Percentiles rank a stretch among this genome's conserved stretches.
Evolutionary conservation across 1,284 basidiomycete species (phyloP).

Genomic region (Pisolithus thermaeus): DNA sequence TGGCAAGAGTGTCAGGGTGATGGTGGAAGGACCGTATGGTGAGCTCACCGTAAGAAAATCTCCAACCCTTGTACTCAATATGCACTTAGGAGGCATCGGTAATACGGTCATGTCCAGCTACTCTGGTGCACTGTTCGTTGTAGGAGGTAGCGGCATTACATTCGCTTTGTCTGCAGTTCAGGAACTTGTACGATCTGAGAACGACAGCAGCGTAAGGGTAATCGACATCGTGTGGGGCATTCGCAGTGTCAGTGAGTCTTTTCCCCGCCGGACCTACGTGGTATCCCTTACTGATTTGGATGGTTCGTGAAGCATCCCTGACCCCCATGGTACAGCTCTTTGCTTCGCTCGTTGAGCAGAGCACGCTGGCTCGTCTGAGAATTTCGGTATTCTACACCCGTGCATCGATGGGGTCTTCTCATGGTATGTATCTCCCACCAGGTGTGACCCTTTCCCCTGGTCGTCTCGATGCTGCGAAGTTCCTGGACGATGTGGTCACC

Average conservation of each 20-base stretch:
- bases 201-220: constrained; percentile 48
- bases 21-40: constrained; percentile 77
- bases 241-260: constrained; percentile 45
- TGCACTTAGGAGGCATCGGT: constrained; percentile 29
- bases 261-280: neutral
- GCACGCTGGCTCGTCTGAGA: constrained; percentile 38
- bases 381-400: constrained; percentile 65
- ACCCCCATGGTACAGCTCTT: constrained; percentile 51
- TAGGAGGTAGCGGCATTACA: constrained; percentile 70
- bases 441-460: constrained; percentile 45
- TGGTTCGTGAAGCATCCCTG: constrained; percentile 37
- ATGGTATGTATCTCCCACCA: constrained; percentile 35
- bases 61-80: neutral
- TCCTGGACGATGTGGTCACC: constrained; percentile 43
- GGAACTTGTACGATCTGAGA: constrained; percentile 49
- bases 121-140: constrained; percentile 62
- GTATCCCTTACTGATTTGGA: neutral
- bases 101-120: constrained; percentile 55
- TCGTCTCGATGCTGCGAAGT: constrained; percentile 41
- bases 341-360: constrained; percentile 43
- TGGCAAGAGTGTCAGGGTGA: constrained; percentile 44
- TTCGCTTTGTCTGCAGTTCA: constrained; percentile 59
- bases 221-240: constrained; percentile 69
- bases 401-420: constrained; percentile 26
- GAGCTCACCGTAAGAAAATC: constrained; percentile 1